Conservation (phyloP, 257 asterid genomes). For the Apocynum venetum region DNA sequence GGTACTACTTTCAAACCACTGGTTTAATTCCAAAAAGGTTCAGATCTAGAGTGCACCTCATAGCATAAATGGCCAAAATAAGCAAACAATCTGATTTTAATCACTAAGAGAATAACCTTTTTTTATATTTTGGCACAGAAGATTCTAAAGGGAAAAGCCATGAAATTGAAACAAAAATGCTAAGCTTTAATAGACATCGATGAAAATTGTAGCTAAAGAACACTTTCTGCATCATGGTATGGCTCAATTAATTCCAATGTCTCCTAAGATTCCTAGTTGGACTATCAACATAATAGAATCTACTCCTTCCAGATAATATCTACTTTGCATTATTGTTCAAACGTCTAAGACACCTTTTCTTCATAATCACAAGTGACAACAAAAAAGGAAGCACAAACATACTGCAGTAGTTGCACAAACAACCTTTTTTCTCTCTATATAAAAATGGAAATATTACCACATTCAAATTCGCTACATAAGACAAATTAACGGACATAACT, state of each 20-base stretch:
- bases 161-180: slow-evolving; percentile 2
- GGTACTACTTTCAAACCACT: background rate
- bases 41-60: background rate
- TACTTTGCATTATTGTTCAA: background rate
- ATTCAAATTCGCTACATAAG: background rate
- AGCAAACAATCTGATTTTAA: background rate
- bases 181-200: background rate
- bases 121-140: background rate
- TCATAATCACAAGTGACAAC: background rate
- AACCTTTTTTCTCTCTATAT: no score
- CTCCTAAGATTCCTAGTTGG: background rate
- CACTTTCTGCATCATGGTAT: background rate
- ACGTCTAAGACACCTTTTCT: background rate
- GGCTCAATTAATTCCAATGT: background rate
- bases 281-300: background rate
- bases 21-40: background rate
- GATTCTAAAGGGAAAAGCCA: background rate
- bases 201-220: background rate
- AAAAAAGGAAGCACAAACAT: background rate
- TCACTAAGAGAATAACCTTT: background rate
- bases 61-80: background rate
- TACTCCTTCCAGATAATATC: background rate
- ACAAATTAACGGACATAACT: slow-evolving; percentile 7
- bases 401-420: background rate
- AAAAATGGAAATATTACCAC: background rate